Base-by-base conservation (phyloP, 345 rosid species). In the Murraya paniculata region DNA sequence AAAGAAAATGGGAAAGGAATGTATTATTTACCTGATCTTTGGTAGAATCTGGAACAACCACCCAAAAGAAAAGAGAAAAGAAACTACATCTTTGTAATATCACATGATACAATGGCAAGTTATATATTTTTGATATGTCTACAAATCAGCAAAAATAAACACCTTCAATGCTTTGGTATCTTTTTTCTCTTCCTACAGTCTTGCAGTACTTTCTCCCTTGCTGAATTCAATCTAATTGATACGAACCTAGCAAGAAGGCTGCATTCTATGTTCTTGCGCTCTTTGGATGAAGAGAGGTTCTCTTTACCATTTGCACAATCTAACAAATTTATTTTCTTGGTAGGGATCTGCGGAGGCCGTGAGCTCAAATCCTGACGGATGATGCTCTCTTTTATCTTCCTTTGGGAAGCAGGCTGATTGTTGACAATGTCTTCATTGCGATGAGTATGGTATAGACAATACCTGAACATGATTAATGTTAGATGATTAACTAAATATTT, bases 371-470 rank as follows among this genome's bases (percentile, higher is more conserved):
- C 81, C 60, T 41, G 36, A 19, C 80, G 25, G n/a, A n/a, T n/a
- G 56, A 81, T 11, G 64, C 62, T 78, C 25, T 28, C 81, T 68
- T 69, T 76, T 6, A n/a, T 30, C 62, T 78, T 78, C 41, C 56
- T 66, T 60, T 33, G 76, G 10, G 28, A 45, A 50, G 60, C 83
- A 48, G 78, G 84, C 72, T 88, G 79, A 68, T 74, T 18, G 66
- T 93, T 95, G 82, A 95, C 84, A 24, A 95, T 82, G 80, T 91
- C 87, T 78, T 92, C 94, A 31, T 95, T 92, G 11, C 98, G 93
- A 84, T 93, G 99, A 61, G n/a, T n/a, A n/a, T n/a, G n/a, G 91
- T 85, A 83, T 93, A 92, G 14, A 95, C 79, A 79, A 93, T 80
- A 60, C 97, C 95, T 95, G 83, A 53, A 65, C 36, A 82, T 45